Conservation (phyloP, 73 alveolate species). For the Paramecium tetraurelia region DNA sequence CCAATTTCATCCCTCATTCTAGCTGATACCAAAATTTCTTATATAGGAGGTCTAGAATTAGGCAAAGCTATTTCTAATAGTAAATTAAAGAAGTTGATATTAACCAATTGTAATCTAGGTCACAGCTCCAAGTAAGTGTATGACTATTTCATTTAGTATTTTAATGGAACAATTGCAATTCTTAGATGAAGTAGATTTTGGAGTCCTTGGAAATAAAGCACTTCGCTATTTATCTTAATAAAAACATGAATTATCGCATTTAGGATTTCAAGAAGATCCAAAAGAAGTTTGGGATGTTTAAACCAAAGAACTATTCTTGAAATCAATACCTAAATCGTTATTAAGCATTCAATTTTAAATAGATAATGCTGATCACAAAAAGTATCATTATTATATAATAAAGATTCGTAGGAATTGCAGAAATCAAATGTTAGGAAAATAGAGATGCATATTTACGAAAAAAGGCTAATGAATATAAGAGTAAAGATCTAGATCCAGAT, state of each 20-base stretch:
- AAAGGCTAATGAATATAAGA: not conserved
- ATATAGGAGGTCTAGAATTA: constrained; percentile 23
- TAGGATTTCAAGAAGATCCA: constrained; percentile 17
- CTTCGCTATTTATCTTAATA: not conserved
- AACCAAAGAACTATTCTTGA: not conserved
- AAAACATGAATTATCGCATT: not conserved
- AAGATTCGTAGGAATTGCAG: not conserved
- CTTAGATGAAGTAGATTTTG: not conserved
- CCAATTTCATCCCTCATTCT: not conserved
- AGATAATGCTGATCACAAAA: not conserved
- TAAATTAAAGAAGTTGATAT: not conserved
- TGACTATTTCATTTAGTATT: not conserved
- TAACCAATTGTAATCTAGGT: not conserved
- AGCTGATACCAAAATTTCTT: not conserved
- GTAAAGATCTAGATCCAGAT: constrained; percentile 38
- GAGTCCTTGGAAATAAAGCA: constrained; percentile 6
- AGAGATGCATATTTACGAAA: constrained; percentile 3
- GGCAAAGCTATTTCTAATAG: not conserved
- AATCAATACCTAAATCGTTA: not conserved
- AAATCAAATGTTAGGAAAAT: constrained; percentile 18
- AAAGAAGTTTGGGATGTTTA: constrained; percentile 5
- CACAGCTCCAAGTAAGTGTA: not conserved
- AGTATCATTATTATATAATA: not conserved
- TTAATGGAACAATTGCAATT: not conserved
- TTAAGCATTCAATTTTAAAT: not conserved